These are phyloP conservation scores for Ceratobasidium sp. DNA, from an alignment of 1,284 basidiomycete genomes.

Conservation along the genomic window DNA sequence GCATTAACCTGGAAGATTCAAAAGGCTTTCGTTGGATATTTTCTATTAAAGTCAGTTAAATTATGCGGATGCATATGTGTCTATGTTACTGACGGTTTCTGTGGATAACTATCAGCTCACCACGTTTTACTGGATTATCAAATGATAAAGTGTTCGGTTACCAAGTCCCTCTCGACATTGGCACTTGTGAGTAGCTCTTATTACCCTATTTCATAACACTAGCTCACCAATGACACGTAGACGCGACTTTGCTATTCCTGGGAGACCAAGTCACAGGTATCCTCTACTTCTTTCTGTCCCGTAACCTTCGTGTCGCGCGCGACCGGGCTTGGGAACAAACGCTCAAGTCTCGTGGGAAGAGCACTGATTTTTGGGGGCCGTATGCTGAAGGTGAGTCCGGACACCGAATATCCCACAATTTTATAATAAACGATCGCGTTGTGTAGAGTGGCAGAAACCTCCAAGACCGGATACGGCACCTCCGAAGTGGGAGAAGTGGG, in stretches of 20 bases:
- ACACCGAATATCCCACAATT: neutral
- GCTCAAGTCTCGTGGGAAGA: slow-evolving; percentile 81
- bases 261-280: slow-evolving; percentile 79
- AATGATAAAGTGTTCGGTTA: slow-evolving; percentile 74
- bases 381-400: slow-evolving; percentile 72
- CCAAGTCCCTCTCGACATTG: slow-evolving; percentile 72
- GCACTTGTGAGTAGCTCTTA: slow-evolving; percentile 68
- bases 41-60: slow-evolving; percentile 71
- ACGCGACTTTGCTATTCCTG: slow-evolving; percentile 79
- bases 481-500: slow-evolving; percentile 59
- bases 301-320: slow-evolving; percentile 82
- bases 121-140: slow-evolving; percentile 73
- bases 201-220: slow-evolving; percentile 17
- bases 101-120: slow-evolving; percentile 63
- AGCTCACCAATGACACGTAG: slow-evolving; percentile 58
- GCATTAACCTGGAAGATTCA: slow-evolving; percentile 75
- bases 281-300: slow-evolving; percentile 81
- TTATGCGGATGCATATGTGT: slow-evolving; percentile 39
- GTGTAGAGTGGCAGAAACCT: slow-evolving; percentile 78
- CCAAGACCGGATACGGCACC: slow-evolving; percentile 62
- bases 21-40: slow-evolving; percentile 70
- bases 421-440: neutral
- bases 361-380: slow-evolving; percentile 84
- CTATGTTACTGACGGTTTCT: neutral
- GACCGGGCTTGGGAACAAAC: slow-evolving; percentile 85